phyloP scores from a whole-genome alignment of 768 basidiomycete genomes.

The Mycena alexandri region DNA sequence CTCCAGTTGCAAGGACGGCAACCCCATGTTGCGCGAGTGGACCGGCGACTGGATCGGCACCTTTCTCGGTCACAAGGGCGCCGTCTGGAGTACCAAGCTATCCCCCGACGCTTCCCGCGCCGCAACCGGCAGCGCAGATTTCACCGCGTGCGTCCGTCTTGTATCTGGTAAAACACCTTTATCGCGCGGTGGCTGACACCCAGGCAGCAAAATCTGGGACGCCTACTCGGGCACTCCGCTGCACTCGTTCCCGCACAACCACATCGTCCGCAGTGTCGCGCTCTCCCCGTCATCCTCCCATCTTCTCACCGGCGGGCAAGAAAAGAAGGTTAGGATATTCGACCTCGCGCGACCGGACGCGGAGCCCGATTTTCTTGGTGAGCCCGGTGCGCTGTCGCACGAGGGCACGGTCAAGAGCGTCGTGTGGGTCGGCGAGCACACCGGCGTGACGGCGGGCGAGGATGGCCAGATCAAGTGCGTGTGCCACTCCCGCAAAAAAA shows the following conservation, averaged over 20 bases:
- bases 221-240: constrained; percentile 88
- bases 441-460: constrained; percentile 91
- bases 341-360: constrained; percentile 90
- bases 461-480: constrained; percentile 90
- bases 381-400: constrained; percentile 74
- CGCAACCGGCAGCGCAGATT: constrained; percentile 95
- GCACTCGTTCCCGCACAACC: constrained; percentile 98
- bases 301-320: constrained; percentile 93
- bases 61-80: constrained; percentile 91
- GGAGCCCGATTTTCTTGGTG: constrained; percentile 84
- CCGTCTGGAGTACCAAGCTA: constrained; percentile 97
- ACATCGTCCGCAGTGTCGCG: constrained; percentile 97
- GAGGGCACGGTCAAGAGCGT: constrained; percentile 94
- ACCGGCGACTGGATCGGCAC: constrained; percentile 99
- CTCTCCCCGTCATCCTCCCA: constrained; percentile 77
- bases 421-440: constrained; percentile 91
- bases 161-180: constrained; percentile 16
- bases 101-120: constrained; percentile 88
- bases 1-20: constrained; percentile 99
- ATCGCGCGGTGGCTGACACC: constrained; percentile 31
- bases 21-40: constrained; percentile 97
- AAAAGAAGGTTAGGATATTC: constrained; percentile 97
- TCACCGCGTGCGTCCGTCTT: constrained; percentile 83
- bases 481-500: constrained; percentile 2
- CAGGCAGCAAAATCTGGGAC: constrained; percentile 92